A percentile compares a stretch with the other conserved stretches of the same genome.
phyloP scores from a whole-genome alignment of 352 stramenopile species.

The Aphanomyces cochlioides region DNA sequence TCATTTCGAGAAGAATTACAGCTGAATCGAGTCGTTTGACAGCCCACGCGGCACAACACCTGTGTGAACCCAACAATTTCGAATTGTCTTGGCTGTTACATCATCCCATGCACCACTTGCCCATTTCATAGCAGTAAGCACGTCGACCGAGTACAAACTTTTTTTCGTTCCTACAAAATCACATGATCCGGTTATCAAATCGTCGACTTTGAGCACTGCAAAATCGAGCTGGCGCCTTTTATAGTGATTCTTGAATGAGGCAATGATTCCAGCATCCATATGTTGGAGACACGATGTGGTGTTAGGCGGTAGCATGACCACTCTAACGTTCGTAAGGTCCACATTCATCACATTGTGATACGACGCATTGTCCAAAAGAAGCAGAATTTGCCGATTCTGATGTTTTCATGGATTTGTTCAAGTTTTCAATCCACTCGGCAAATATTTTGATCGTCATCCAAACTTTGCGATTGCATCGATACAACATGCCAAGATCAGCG shows the following conservation, averaged over 20 bases:
- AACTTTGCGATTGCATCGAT: conserved; percentile 33
- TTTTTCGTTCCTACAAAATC: neutral
- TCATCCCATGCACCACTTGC: neutral
- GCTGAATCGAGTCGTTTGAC: too few relatives aligned
- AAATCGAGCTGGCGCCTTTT: conserved; percentile 53
- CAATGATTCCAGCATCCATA: conserved; percentile 44
- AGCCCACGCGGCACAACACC: neutral
- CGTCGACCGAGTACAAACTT: conserved; percentile 6
- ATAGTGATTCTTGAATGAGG: conserved; percentile 53
- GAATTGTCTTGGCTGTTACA: conserved; percentile 2
- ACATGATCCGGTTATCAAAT: neutral
- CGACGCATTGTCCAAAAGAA: conserved; percentile 36
- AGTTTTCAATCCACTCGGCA: conserved; percentile 33
- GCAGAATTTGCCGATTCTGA: conserved; percentile 35
- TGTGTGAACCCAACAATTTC: conserved; percentile 9
- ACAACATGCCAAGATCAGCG: conserved; percentile 32
- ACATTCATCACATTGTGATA: neutral
- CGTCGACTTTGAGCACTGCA: conserved; percentile 18
- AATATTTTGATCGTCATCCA: conserved; percentile 40
- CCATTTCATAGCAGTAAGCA: conserved; percentile 9
- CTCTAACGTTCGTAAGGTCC: conserved; percentile 2
- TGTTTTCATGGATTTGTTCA: conserved; percentile 33
- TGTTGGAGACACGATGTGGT: conserved; percentile 38
- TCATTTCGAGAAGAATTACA: too few relatives aligned
- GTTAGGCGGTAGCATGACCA: conserved; percentile 14